Conservation (phyloP, 352 stramenopile genomes). For the Phytopythium vexans region DNA sequence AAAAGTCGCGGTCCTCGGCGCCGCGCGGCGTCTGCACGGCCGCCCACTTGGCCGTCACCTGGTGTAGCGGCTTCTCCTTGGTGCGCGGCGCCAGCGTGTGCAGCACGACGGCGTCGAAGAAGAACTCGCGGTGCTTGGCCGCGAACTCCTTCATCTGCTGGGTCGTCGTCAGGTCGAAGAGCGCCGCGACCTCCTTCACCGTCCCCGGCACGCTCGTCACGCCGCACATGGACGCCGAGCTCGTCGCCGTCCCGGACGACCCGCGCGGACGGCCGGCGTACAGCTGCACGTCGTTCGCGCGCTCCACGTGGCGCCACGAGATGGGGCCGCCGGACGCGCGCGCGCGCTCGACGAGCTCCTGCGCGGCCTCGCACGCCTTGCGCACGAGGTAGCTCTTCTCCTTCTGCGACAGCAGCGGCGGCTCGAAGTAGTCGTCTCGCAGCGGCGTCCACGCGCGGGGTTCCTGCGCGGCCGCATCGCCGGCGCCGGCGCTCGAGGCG, state of each 20-base stretch:
- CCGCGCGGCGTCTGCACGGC: slow-evolving; percentile 52
- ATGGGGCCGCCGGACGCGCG: slow-evolving; percentile 57
- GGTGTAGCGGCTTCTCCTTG: slow-evolving; percentile 75
- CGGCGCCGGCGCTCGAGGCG: slow-evolving; percentile 3
- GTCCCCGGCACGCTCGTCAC: slow-evolving; percentile 71
- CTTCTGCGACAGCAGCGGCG: slow-evolving; percentile 57
- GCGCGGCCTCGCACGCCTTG: slow-evolving; percentile 76
- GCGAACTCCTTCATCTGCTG: slow-evolving; percentile 73
- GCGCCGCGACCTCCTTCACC: slow-evolving; percentile 66
- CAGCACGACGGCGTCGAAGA: slow-evolving; percentile 71
- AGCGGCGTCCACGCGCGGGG: slow-evolving; percentile 58
- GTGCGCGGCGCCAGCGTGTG: slow-evolving; percentile 62
- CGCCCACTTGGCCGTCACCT: slow-evolving; percentile 85
- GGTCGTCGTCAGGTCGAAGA: slow-evolving; percentile 67
- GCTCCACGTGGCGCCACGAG: slow-evolving; percentile 74
- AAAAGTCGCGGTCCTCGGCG: slow-evolving; percentile 70
- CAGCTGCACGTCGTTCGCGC: slow-evolving; percentile 71
- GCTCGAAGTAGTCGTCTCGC: slow-evolving; percentile 73
- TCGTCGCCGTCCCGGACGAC: slow-evolving; percentile 12
- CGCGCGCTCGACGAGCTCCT: slow-evolving; percentile 75
- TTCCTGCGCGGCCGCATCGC: slow-evolving; percentile 3
- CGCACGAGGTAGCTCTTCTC: slow-evolving; percentile 75
- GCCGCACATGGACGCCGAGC: slow-evolving; percentile 63
- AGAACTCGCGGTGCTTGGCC: slow-evolving; percentile 38
- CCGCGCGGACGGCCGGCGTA: slow-evolving; percentile 57